Conservation (phyloP, 176 grass and related monocot species). For the Lolium rigidum region DNA sequence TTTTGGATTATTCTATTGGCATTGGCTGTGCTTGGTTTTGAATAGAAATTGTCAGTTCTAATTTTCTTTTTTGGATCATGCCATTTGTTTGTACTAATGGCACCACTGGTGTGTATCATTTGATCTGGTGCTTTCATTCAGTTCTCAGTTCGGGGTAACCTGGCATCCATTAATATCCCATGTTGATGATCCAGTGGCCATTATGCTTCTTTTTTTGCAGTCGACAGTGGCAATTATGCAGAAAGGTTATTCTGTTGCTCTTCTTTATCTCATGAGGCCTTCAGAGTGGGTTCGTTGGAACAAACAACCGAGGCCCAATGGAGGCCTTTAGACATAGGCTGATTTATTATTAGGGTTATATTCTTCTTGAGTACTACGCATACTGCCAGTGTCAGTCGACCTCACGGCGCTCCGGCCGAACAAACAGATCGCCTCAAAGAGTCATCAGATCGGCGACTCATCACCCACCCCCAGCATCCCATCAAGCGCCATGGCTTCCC, state of each 20-base stretch:
- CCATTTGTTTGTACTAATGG: constrained; percentile 22
- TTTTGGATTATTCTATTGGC: constrained; percentile 8
- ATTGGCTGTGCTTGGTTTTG: not conserved
- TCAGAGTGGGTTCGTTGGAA: not conserved
- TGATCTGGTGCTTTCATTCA: not conserved
- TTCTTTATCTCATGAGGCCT: not conserved
- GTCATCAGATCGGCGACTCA: constrained; percentile 20
- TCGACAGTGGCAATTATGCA: not conserved
- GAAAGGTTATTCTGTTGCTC: not conserved
- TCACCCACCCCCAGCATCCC: constrained; percentile 2
- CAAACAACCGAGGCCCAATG: not conserved
- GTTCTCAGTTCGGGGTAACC: too few species aligned
- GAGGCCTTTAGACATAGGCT: not conserved
- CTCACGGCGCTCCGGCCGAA: not conserved
- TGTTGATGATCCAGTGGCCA: not conserved
- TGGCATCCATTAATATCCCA: not conserved
- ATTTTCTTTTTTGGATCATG: not conserved
- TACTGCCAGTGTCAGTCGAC: not conserved
- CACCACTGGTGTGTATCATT: not conserved
- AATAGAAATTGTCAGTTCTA: not conserved
- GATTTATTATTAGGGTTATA: not conserved
- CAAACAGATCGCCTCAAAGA: not conserved
- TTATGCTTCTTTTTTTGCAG: not conserved
- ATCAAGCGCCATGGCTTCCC: constrained; percentile 50
- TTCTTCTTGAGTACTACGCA: not conserved